phyloP scores from a whole-genome alignment of 352 stramenopile genomes.

The Phytophthora lateralis region DNA sequence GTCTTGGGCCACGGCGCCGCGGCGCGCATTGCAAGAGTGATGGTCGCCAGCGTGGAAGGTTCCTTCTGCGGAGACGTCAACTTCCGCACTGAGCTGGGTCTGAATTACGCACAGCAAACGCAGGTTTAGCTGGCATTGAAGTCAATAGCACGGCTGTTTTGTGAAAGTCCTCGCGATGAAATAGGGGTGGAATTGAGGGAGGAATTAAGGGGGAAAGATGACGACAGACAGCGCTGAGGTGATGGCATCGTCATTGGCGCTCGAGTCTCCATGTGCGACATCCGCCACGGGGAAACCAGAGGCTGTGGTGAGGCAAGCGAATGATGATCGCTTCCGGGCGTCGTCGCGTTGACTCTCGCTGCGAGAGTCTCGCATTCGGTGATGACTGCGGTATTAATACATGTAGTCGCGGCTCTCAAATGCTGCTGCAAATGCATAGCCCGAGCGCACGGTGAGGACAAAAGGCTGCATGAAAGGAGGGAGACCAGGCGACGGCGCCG shows the following conservation, averaged over 20 bases:
- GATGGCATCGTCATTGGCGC: neutral
- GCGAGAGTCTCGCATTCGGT: no score
- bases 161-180: neutral
- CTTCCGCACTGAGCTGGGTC: constrained; percentile 26
- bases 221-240: neutral
- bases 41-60: neutral
- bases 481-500: no score
- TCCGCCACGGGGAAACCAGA: constrained; percentile 5
- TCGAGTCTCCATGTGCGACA: constrained; percentile 2
- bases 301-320: neutral
- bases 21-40: neutral
- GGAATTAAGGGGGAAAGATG: neutral
- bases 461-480: no score
- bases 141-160: constrained; percentile 1
- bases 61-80: constrained; percentile 17
- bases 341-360: neutral
- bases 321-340: constrained; percentile 1
- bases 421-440: neutral
- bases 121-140: no score
- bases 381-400: neutral
- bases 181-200: neutral
- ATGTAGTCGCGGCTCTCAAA: neutral
- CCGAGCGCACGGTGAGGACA: no score
- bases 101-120: neutral
- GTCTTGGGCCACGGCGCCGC: constrained; percentile 16